Base-by-base conservation (phyloP, 179 eudicot genomes). In the Actinidia chinensis region DNA sequence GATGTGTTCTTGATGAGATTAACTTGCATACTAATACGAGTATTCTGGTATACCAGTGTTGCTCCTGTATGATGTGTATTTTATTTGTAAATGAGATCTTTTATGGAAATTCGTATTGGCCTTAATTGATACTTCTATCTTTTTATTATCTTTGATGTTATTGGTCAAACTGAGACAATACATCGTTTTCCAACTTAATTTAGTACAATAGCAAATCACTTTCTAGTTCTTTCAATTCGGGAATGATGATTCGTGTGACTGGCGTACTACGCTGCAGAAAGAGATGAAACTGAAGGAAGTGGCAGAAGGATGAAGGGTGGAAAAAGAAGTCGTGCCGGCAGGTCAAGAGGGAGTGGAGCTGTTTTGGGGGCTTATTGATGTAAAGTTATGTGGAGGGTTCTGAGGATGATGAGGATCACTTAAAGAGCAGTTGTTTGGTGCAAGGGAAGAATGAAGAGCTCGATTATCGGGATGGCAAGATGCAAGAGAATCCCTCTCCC, bases 351-450 rank as follows among this genome's bases (percentile, higher is more conserved):
- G 90, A 50, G 91, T 88, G 76, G 89, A 91, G 69, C 87, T 96
- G 42, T 87, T 94, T 58, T 83, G 94, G 40, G 90, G 91, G 71
- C 90, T 91, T 8, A 85, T 91, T 33, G 97, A 96, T 79, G 84
- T 86, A 92, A 90, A 86, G 87, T 96, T 14, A 75, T 92, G 46
- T 79, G 84, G 5, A 86, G 96, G 81, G 97, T 90, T 50, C 69
- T 96, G 36, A 82, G 91, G 73, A 91, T 90, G 97, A 79, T 42
- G 56, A 89, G 78, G 79, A 86, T 96, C 77, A 94, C 91, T n/a
- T 58, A 89, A 88, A 74, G 97, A 96, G 20, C 96, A 96, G 75
- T 74, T 96, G 65, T 89, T 69, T 96, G 99, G 99, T 94, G 97
- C 51, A 97, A 94, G 86, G 97, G 91, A 60, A 96, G 94, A 86